These are phyloP conservation scores for Paratinospora sagittata DNA, from an alignment of 164 flowering plant genomes.

Conservation along the genomic window DNA sequence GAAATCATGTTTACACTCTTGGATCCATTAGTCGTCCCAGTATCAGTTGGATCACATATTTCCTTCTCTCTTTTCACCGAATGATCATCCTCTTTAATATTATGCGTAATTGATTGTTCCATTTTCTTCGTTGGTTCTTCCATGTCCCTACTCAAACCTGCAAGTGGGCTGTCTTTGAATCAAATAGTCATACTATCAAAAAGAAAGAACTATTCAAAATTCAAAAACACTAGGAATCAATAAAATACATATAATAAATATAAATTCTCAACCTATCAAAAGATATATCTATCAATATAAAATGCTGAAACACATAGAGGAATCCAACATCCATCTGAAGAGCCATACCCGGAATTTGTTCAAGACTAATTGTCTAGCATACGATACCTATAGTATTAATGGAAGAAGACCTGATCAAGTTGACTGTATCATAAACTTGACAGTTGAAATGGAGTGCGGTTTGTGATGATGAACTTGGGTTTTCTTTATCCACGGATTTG, in stretches of 20 bases:
- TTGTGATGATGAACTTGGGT: constrained; percentile 9
- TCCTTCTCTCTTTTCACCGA: constrained; percentile 7
- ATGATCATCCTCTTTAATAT: constrained; percentile 11
- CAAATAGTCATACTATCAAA: neutral
- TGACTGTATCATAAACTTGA: constrained; percentile 17
- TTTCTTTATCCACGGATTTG: constrained; percentile 16
- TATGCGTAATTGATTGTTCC: constrained; percentile 9
- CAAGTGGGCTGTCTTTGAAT: constrained; percentile 14
- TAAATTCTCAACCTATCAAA: neutral
- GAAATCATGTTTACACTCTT: constrained; percentile 8
- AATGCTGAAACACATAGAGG: neutral
- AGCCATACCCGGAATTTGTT: constrained; percentile 24
- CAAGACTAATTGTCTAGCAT: constrained; percentile 14
- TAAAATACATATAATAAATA: too few relatives aligned
- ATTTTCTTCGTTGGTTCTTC: constrained; percentile 13
- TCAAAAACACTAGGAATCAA: neutral
- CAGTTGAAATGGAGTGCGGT: constrained; percentile 9
- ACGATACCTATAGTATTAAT: constrained; percentile 11
- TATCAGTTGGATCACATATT: neutral
- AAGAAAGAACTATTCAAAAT: neutral
- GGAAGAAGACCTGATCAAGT: constrained; percentile 17
- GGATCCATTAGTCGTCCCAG: constrained; percentile 6
- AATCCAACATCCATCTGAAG: neutral
- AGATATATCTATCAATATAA: neutral
- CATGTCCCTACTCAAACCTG: constrained; percentile 24